Base-by-base conservation (phyloP, 2,329 filamentous ascomycete species). In the Ceratocystis harringtonii region DNA sequence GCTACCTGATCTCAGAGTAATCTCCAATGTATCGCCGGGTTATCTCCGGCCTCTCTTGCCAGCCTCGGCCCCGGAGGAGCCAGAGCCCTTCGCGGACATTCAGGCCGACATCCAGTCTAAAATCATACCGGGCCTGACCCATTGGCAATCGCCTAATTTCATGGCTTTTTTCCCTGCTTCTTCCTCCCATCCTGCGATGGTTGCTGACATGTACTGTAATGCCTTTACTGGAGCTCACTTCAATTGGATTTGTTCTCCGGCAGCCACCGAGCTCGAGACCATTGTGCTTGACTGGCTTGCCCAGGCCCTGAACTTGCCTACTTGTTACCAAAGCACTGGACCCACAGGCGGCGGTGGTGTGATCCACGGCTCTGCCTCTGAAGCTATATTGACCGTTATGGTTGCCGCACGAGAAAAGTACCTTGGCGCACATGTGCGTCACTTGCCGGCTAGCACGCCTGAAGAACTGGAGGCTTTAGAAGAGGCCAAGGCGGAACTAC, bases 201-300 rank as follows among this genome's bases (percentile, higher is more conserved):
- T 97, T 10, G 92, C 90, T 22, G 92, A 97, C 76, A 85, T 97
- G 78, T 97, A 96, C 79, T 90, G 85, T 55, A 86, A 89, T 4
- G 88, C 90, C 5, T 92, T 96, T 76, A 94, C 86, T 12, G 89
- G 89, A 17, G 90, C 92, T 0, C 90, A 90, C 48, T 97, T 97
- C 80, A 97, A 97, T 76, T 97, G 92, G 92, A 85, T 96, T 69
- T 96, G 92, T 76, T 91, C 87, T 5, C 92, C 92, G 0, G 91
- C 89, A 5, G 87, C 94, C 19, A 97, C 92, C 0, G 92, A 97
- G 77, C 81, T 97, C 61, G 92, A 97, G 79, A 96, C 92, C 0
- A 81, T 96, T 28, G 87, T 96, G 55, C 81, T 96, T 74, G 92
- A 97, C 75, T 97, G 92, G 92, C 78, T 96, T 2, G 90, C 87